Evolutionary conservation across 2,329 filamentous ascomycete species (phyloP), one percentile per base, ranked within the genome.

Genomic region (Fusarium sp.): DNA sequence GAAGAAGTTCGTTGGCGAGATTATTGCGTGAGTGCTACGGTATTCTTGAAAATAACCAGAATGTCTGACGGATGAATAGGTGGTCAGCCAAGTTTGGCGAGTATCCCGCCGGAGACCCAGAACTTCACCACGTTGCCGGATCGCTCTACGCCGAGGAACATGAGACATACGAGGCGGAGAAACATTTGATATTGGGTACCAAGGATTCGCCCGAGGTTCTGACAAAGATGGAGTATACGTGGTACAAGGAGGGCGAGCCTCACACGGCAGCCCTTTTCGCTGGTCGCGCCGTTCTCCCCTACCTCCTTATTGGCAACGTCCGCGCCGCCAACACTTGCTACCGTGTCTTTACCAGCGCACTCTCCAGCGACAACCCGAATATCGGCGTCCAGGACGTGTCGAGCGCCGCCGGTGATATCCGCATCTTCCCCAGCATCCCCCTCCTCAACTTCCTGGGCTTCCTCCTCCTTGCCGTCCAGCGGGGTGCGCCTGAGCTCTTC

Each of bases 371-470:
- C 60, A 84, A 82, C 78, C 83, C 86, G 52, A 81, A 82, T 31
- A 89, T 97, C n/a, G 89, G 88, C 40, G 91, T 94, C 8, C 95
- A 98, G 83, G 91, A 95, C 79, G 93, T 98, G 63, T 93, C 93
- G 80, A 93, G 92, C 77, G 87, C 90, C 50, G 91, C 86, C 52
- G 91, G 91, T 64, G 95, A 97, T 71, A 84, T 94, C 52, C 92
- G 93, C 73, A 90, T 98, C 69, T 98, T 97, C 83, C 95, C 96
- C 0, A 94, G 93, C 68, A 86, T 99, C 73, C 97, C 97, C n/a
- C 89, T 99, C 64, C 88, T 99, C 79, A 99, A 99, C 85, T 98
- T 98, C 85, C 88, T 98, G 67, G 94, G 92, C 33, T 86, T 99
- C 75, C 85, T 99, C 59, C 85, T 98, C 61, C 87, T 98, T 62